Percentiles rank a stretch among this genome's conserved stretches.
Evolutionary conservation across 2,329 filamentous ascomycete species (phyloP).

Genomic region (Fusarium sp.): DNA sequence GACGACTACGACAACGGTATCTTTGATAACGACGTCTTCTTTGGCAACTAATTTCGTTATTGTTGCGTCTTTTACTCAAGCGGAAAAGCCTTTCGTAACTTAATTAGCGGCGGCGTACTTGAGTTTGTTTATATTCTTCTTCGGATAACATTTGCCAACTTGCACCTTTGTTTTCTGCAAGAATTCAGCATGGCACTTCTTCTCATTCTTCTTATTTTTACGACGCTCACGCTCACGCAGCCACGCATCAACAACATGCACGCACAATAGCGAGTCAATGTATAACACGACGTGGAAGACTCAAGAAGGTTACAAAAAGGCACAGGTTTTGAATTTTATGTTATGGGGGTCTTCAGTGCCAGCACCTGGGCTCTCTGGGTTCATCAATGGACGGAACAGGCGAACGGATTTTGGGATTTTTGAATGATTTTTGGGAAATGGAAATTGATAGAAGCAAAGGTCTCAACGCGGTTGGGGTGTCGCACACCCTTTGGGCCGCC

Average conservation of each 20-base stretch:
- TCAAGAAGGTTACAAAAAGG: conserved; percentile 14
- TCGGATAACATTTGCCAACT: conserved; percentile 3
- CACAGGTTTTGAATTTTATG: conserved; percentile 1
- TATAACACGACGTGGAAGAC: conserved; percentile 18
- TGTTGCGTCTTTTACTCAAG: conserved; percentile 4
- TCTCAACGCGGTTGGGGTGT: conserved; percentile 29
- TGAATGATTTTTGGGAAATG: conserved; percentile 6
- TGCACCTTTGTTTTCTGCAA: conserved; percentile 16
- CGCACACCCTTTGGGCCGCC: conserved; percentile 16
- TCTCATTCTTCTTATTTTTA: conserved; percentile 19
- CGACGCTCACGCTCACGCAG: conserved; percentile 43
- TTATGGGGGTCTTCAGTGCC: conserved; percentile 1
- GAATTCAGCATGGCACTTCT: conserved; percentile 8
- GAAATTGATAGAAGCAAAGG: conserved; percentile 38
- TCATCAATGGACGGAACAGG: conserved; percentile 6
- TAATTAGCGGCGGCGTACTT: conserved; percentile 33
- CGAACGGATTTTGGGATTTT: conserved; percentile 16
- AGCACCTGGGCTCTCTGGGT: not conserved
- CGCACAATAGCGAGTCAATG: conserved; percentile 23
- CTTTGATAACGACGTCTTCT: conserved; percentile 67
- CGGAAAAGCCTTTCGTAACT: conserved; percentile 28
- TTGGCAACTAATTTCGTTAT: conserved; percentile 50
- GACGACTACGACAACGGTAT: conserved; percentile 65
- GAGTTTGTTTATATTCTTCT: conserved; percentile 11
- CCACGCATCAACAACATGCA: conserved; percentile 19